Evolutionary conservation across 148 eudicot genomes (phyloP), one percentile per base, ranked within the genome.

Genomic region (Cornus kousa): DNA sequence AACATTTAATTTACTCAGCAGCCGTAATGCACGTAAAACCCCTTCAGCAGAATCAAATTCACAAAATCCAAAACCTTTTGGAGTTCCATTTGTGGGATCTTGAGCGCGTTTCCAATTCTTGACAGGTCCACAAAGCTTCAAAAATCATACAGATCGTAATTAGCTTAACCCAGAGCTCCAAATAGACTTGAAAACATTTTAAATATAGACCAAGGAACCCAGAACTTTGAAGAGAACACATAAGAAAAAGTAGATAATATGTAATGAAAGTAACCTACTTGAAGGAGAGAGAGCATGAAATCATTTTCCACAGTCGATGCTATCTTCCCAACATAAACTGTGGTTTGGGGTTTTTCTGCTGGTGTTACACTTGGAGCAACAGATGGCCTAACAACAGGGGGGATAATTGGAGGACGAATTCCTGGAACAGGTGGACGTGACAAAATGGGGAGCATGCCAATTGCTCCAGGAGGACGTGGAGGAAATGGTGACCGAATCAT

Each of bases 41-140:
- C 99, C 98, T 85, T 97, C 99, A 64, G 97, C 94, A 70, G 93
- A 87, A 74, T 94, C 98, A 85, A 94, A 96, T 74, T 96, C 99
- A 83, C 99, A 96, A 82, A 94, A 87, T 8, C 98, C 99, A 85
- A 88, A 96, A 68, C 90, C 87, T 89, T 83, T 91, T 14, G 90
- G 90, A 7, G 91, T 79, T 68, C 97, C 98, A 87, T 78, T 86
- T 48, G 98, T 81, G 9, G 98, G 98, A 88, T 89, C 95, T 79
- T 94, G 98, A 79, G 89, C 82, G 68, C 97, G 98, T 84, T 94
- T 97, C 99, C 98, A 97, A 77, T 89, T 92, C 91, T 94, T 97
- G 50, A 97, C 91, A 65, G 95, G 94, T 76, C 99, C 99, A 84
- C 98, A 97, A 39, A 97, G 90, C 99, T 97, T 83, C 80, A 85